Evolutionary conservation across 2,329 filamentous ascomycete species (phyloP).

Genomic region (Rutstroemia sp.): DNA sequence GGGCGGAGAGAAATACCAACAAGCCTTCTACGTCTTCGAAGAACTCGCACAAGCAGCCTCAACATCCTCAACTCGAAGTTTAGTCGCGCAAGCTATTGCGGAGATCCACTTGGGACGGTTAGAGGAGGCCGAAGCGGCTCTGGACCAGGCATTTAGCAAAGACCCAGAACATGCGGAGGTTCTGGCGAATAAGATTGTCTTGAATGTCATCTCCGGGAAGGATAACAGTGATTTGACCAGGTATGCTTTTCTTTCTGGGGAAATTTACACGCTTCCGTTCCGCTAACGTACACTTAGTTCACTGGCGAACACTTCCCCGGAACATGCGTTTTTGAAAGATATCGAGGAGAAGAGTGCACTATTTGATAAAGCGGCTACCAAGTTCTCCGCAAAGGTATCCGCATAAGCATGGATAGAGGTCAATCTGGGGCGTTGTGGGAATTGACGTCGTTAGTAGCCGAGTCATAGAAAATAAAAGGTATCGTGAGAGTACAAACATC

Average conservation of each 20-base stretch:
- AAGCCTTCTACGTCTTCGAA: slow-evolving; percentile 95
- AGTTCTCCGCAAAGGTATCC: slow-evolving; percentile 75
- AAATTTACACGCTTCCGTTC: slow-evolving; percentile 3
- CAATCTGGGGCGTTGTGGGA: not conserved
- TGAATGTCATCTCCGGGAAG: slow-evolving; percentile 71
- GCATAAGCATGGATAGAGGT: slow-evolving; percentile 14
- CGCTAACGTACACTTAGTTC: slow-evolving; percentile 33
- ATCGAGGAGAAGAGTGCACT: slow-evolving; percentile 77
- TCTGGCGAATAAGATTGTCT: slow-evolving; percentile 75
- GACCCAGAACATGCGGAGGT: slow-evolving; percentile 65
- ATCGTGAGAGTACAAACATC: too few relatives aligned
- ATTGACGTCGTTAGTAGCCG: not conserved
- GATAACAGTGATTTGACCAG: slow-evolving; percentile 53
- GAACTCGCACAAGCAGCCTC: slow-evolving; percentile 85
- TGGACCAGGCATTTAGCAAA: slow-evolving; percentile 72
- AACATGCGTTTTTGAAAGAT: slow-evolving; percentile 67
- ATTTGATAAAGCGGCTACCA: slow-evolving; percentile 79
- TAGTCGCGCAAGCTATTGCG: slow-evolving; percentile 83
- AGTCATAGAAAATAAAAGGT: not conserved
- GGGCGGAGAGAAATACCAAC: slow-evolving; percentile 94
- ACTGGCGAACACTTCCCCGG: slow-evolving; percentile 50
- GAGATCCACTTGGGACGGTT: slow-evolving; percentile 84
- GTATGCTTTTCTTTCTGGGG: slow-evolving; percentile 40
- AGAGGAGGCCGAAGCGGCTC: slow-evolving; percentile 80
- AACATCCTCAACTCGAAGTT: slow-evolving; percentile 65